Conservation (phyloP, 2,329 filamentous ascomycete genomes). For the Neofusicoccum parvum region DNA sequence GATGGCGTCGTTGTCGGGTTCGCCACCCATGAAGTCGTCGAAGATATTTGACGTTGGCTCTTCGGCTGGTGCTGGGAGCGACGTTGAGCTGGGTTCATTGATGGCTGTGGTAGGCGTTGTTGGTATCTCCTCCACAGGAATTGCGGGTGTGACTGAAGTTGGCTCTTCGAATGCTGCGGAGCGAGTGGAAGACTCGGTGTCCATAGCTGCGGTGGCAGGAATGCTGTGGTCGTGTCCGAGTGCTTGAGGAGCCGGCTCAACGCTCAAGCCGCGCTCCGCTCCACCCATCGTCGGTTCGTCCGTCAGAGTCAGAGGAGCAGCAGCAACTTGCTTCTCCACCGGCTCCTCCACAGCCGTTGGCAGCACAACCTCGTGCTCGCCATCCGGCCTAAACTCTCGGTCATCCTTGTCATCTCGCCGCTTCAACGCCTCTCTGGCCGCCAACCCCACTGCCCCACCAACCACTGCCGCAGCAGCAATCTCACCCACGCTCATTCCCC, state of each 20-base stretch:
- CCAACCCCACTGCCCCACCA: conserved; percentile 26
- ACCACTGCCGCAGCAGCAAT: conserved; percentile 28
- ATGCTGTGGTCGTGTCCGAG: no score
- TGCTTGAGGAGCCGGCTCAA: no score
- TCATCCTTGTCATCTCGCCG: neutral
- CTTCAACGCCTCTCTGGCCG: conserved; percentile 25
- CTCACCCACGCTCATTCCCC: neutral
- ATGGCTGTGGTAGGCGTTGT: no score
- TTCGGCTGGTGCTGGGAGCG: neutral
- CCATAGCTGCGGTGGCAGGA: no score
- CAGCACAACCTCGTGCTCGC: neutral
- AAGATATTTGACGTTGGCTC: conserved; percentile 19
- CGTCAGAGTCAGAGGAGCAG: no score
- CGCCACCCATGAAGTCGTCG: conserved; percentile 30
- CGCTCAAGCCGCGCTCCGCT: no score
- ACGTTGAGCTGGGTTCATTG: neutral
- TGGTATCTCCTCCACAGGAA: neutral
- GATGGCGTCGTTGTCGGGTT: conserved; percentile 26
- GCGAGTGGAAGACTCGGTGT: rapidly evolving
- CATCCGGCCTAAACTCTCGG: neutral
- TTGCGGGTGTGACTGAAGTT: neutral
- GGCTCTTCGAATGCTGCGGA: no score
- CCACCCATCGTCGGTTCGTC: neutral
- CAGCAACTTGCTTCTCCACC: no score
- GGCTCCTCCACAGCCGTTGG: neutral